phyloP scores from a whole-genome alignment of 257 asterid genomes.

The Euphrasia confusa region DNA sequence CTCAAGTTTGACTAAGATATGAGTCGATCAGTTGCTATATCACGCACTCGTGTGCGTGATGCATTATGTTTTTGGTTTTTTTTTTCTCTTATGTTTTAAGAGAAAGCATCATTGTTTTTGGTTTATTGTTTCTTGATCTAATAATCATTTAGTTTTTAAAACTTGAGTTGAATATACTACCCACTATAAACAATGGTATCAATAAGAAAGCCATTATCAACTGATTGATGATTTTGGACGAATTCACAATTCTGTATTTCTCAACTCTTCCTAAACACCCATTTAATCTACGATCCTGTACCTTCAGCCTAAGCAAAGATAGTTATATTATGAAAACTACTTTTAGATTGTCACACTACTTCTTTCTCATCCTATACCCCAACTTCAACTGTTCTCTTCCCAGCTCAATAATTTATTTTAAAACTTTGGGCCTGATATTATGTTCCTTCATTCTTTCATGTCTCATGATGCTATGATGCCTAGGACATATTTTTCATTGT shows the following conservation, averaged over 20 bases:
- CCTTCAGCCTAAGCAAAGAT: not conserved
- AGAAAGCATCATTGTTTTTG: not conserved
- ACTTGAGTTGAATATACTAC: slow-evolving; percentile 4
- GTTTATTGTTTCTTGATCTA: not conserved
- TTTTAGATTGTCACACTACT: not conserved
- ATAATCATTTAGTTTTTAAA: not conserved
- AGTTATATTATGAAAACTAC: not conserved
- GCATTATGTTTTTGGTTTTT: no score
- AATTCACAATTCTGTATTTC: not conserved
- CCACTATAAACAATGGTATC: not conserved
- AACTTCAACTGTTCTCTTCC: not conserved
- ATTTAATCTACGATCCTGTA: not conserved
- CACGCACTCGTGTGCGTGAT: no score
- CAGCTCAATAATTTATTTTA: not conserved
- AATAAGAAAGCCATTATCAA: not conserved
- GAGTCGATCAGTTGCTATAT: no score
- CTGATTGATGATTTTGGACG: not conserved
- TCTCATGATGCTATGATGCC: not conserved
- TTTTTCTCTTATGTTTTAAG: not conserved
- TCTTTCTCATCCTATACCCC: not conserved
- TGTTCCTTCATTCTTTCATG: not conserved
- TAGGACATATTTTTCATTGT: not conserved
- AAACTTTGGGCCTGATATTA: not conserved
- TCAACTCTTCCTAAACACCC: not conserved
- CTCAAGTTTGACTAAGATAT: no score